Evolutionary conservation across 1,284 basidiomycete genomes (phyloP).

Genomic region (Exobasidium rhododendri): DNA sequence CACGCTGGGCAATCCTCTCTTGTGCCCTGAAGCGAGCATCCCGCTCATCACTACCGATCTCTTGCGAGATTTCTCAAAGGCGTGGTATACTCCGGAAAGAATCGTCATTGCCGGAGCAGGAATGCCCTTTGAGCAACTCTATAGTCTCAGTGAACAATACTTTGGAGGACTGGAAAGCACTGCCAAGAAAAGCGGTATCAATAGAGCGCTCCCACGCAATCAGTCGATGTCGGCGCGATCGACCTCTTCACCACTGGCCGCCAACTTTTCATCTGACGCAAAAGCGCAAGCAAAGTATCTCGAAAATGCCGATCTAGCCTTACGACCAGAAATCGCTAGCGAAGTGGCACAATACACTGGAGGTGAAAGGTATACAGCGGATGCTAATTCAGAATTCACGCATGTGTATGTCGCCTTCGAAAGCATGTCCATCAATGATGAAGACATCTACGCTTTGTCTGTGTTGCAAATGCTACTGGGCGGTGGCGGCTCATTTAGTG

Average conservation of each 20-base stretch:
- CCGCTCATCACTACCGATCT: slow-evolving; percentile 66
- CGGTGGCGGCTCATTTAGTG: slow-evolving; percentile 91
- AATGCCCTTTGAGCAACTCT: slow-evolving; percentile 81
- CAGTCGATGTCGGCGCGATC: neutral
- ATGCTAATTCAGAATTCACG: slow-evolving; percentile 72
- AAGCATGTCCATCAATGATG: slow-evolving; percentile 84
- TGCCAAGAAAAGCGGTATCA: neutral
- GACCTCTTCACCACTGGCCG: neutral
- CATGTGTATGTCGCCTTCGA: slow-evolving; percentile 92
- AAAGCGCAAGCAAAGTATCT: neutral
- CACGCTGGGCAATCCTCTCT: slow-evolving; percentile 81
- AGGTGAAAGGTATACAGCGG: slow-evolving; percentile 67
- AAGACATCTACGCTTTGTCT: slow-evolving; percentile 89
- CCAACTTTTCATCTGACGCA: neutral
- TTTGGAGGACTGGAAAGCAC: slow-evolving; percentile 65
- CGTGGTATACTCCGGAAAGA: slow-evolving; percentile 87
- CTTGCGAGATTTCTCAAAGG: slow-evolving; percentile 68
- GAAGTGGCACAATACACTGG: slow-evolving; percentile 75
- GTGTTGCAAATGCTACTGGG: slow-evolving; percentile 93
- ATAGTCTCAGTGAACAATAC: slow-evolving; percentile 76
- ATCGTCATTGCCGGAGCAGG: slow-evolving; percentile 94
- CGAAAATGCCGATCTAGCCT: neutral
- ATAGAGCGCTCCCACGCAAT: neutral
- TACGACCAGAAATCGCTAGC: neutral
- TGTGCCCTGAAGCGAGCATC: slow-evolving; percentile 83